Base-by-base conservation (phyloP, 2,329 filamentous ascomycete species). In the Didymella pomorum region DNA sequence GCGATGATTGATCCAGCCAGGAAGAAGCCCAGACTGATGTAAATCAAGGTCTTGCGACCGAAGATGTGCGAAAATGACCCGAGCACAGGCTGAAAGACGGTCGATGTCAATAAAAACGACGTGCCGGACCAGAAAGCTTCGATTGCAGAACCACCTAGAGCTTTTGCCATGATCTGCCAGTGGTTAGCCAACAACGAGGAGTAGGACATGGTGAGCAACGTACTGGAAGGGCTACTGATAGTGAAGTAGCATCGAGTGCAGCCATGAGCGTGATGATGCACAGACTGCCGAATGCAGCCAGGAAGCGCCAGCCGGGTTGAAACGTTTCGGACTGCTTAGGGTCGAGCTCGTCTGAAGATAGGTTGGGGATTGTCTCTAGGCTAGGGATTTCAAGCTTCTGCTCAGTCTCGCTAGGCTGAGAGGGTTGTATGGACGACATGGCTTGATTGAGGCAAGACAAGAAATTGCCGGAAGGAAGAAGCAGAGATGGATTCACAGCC, bases 171-270 rank as follows among this genome's bases (percentile, higher is more conserved):
- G 42, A 77, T 74, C 76, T 77, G 9, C 10, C 11, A 1, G 16
- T 8, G 16, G 31, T 71, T 39, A 71, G 61, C 1, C 28, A 10
- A 21, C 23, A 44, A 28, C 11, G 16, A n/a, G 12, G 5, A 3
- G 4, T 8, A 7, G 12, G 29, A 2, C 3, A 11, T 8, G 12
- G 4, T 7, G 39, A 12, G 20, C 4, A 9, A 37, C 71, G 14
- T 67, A 77, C 75, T 12, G 76, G 71, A 43, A 89, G 74, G 4
- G 87, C 86, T 7, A 89, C 86, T 4, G 85, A 86, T 50, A 89
- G 80, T 4, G 84, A 88, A 1, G 87, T 89, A 4, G 86, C 87
- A 71, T 90, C 87, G 26, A 90, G 78, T 12, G 87, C 86, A 2
- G 86, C 84, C 77, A 87, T 87, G 18, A 89, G 76, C 3, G 83